phyloP scores from a whole-genome alignment of 2,329 filamentous ascomycete genomes.

The Neonectria faginata region DNA sequence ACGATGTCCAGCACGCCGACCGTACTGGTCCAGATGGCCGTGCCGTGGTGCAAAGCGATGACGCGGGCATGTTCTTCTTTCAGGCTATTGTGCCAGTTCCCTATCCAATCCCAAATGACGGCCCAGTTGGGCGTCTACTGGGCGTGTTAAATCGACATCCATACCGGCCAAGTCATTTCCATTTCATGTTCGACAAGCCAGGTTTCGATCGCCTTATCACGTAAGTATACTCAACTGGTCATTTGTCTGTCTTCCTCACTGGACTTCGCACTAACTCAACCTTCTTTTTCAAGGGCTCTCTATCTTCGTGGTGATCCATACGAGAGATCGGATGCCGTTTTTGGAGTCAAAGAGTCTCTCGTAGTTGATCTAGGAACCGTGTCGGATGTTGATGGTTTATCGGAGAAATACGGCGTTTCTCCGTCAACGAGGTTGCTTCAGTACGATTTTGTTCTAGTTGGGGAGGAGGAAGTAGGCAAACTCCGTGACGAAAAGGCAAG shows the following conservation, averaged over 20 bases:
- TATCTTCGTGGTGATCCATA: slow-evolving; percentile 84
- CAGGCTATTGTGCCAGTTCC: slow-evolving; percentile 85
- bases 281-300: slow-evolving; percentile 62
- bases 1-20: slow-evolving; percentile 78
- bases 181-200: slow-evolving; percentile 83
- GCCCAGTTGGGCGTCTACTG: slow-evolving; percentile 81
- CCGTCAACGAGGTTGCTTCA: no score
- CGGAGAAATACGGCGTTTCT: no score
- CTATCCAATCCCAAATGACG: slow-evolving; percentile 87
- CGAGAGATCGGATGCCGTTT: slow-evolving; percentile 86
- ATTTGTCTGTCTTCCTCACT: no score
- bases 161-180: slow-evolving; percentile 82
- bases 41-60: slow-evolving; percentile 45
- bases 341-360: slow-evolving; percentile 85
- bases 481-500: no score
- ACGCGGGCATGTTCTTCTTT: slow-evolving; percentile 73
- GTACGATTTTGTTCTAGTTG: no score
- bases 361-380: slow-evolving; percentile 66
- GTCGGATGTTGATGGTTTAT: no score
- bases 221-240: slow-evolving; percentile 2
- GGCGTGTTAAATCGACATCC: slow-evolving; percentile 74
- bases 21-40: slow-evolving; percentile 56
- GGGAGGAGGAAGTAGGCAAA: no score
- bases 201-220: slow-evolving; percentile 31
- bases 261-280: no score